Evolutionary conservation across 495 filamentous ascomycete genomes (phyloP).

Genomic region (Podospora tetraspora): DNA sequence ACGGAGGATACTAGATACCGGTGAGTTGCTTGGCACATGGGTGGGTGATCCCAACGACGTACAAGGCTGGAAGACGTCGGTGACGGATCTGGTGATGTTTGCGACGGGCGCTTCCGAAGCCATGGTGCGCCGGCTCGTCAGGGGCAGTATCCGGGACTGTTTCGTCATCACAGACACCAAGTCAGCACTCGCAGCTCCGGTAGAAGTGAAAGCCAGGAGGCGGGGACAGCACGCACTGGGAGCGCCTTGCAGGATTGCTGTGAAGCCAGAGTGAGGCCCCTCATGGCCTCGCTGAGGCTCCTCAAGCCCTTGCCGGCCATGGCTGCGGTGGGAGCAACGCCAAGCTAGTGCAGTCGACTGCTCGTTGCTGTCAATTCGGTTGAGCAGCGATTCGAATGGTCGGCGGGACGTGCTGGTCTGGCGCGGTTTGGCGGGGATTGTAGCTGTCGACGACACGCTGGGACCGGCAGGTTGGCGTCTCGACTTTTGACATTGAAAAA

Average conservation of each 20-base stretch:
- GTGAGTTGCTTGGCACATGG: conserved; percentile 15
- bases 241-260: conserved; percentile 32
- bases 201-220: not conserved
- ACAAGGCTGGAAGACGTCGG: conserved; percentile 22
- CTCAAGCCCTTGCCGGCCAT: conserved; percentile 44
- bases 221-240: conserved; percentile 18
- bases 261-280: conserved; percentile 38
- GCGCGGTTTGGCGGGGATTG: not conserved
- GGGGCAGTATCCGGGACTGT: conserved; percentile 16
- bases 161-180: conserved; percentile 2
- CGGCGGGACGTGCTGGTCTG: not conserved
- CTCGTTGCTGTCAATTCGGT: not conserved
- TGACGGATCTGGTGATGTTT: conserved; percentile 41
- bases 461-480: conserved; percentile 4
- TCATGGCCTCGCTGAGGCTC: conserved; percentile 45
- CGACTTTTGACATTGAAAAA: conserved; percentile 18
- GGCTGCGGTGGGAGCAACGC: conserved; percentile 11
- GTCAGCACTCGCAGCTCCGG: not conserved
- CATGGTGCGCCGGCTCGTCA: conserved; percentile 57
- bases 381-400: not conserved
- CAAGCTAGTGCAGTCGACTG: not conserved
- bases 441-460: not conserved
- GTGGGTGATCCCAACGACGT: conserved; percentile 21
- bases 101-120: conserved; percentile 60
- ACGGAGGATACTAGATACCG: conserved; percentile 50